Conservation (phyloP, 1,139 yeast species). For the Yamadazyma aaseri region DNA sequence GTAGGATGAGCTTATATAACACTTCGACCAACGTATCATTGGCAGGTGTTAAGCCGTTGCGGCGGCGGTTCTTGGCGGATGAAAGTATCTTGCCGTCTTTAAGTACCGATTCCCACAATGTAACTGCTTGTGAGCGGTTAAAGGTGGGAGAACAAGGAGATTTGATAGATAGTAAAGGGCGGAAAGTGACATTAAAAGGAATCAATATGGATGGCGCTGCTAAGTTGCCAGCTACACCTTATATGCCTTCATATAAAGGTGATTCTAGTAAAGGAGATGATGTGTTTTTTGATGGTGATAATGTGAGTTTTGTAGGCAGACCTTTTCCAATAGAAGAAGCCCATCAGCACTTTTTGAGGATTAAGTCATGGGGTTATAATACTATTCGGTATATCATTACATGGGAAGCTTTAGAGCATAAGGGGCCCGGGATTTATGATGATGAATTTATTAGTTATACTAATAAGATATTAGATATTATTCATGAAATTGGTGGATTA, state of each 20-base stretch:
- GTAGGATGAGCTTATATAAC: constrained; percentile 31
- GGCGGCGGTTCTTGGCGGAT: constrained; percentile 20
- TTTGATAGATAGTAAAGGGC: constrained; percentile 59
- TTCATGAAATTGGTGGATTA: constrained; percentile 66
- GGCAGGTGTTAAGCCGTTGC: constrained; percentile 29
- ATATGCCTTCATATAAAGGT: constrained; percentile 51
- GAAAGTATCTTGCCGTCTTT: constrained; percentile 18
- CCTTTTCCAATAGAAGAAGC: constrained; percentile 81
- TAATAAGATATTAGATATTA: constrained; percentile 55
- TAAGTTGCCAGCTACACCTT: constrained; percentile 66
- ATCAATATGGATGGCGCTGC: constrained; percentile 78
- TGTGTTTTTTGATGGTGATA: constrained; percentile 65
- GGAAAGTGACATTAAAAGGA: constrained; percentile 69
- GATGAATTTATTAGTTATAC: constrained; percentile 73
- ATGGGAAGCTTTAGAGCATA: constrained; percentile 93
- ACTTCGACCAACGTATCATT: constrained; percentile 24
- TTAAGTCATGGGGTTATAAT: constrained; percentile 82
- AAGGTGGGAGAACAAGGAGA: constrained; percentile 46
- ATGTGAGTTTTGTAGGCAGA: constrained; percentile 75
- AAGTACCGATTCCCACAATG: constrained; percentile 10
- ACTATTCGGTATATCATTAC: constrained; percentile 73
- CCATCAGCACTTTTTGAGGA: constrained; percentile 60
- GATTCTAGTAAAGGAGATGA: constrained; percentile 42
- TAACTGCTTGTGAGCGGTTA: constrained; percentile 34
- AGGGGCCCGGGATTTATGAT: constrained; percentile 84